Base-by-base conservation (phyloP, 495 filamentous ascomycete species). In the Neurospora sp. region DNA sequence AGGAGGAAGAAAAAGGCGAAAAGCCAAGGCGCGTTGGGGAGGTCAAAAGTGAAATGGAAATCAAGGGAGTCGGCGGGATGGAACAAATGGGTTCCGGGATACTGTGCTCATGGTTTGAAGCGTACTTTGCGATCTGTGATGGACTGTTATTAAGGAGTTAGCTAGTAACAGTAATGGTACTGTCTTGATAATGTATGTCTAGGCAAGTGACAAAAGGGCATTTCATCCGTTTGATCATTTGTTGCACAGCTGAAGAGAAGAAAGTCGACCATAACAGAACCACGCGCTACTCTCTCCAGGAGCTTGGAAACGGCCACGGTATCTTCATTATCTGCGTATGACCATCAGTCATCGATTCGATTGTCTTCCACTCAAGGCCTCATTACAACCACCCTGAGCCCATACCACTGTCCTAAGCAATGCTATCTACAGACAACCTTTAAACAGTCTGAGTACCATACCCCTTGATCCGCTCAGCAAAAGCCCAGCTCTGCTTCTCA, bases 401-500 rank as follows among this genome's bases (percentile, higher is more conserved):
- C 16, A 18, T 35, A 44, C 39, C 35, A 38, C n/a, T 18, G 42
- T 6, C 7, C 18, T 27, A 69, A 69, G 14, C 38, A 4, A 22
- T 72, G 8, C 38, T 70, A n/a, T 37, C 39, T 41, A 71, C 41
- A 41, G 69, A 20, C 20, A 69, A 20, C n/a, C 69, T 75, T 82
- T 82, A 86, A 8, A 86, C 85, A 44, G 79, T 82, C 81, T 86
- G 85, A 18, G 85, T 86, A 53, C 85, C 85, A 73, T 86, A 86
- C 8, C 85, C 85, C 73, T 79, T 90, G 78, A 97, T 96, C 53
- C 86, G 85, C 81, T 97, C 93, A 12, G 94, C 93, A 85, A 99
- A 99, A 72, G 93, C 94, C 96, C 96, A 99, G 87, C 94, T 98
- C 86, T 98, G 94, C 73, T 87, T 81, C 85, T 87, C 86, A 68